Evolutionary conservation across 106 monocot genomes (phyloP).

Genomic region (Dendrobium huoshanense): DNA sequence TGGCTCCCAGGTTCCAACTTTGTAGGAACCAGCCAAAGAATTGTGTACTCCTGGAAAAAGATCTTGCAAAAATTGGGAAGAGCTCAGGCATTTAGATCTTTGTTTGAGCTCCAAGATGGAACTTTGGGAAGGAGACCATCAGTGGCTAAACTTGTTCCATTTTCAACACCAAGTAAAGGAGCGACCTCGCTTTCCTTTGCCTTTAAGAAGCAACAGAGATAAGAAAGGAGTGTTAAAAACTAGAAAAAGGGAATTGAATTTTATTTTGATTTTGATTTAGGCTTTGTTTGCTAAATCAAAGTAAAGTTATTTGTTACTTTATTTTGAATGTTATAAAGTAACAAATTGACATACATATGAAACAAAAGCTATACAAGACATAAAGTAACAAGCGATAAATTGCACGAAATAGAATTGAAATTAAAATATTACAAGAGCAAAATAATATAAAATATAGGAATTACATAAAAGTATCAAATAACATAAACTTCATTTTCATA

Average conservation of each 20-base stretch:
- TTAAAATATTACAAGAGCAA: no score
- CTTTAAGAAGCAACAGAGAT: not conserved
- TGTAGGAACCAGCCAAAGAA: not conserved
- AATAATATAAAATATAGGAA: no score
- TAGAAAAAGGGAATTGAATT: not conserved
- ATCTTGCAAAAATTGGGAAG: not conserved
- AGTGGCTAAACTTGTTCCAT: conserved; percentile 12
- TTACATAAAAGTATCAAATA: no score
- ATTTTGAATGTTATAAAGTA: no score
- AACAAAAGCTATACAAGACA: no score
- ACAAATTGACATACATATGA: no score
- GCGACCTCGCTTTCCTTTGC: conserved; percentile 34
- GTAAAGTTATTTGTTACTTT: no score
- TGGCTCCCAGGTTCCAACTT: not conserved
- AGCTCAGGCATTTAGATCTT: conserved; percentile 44
- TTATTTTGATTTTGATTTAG: not conserved
- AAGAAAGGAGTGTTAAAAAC: not conserved
- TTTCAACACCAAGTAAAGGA: conserved; percentile 34
- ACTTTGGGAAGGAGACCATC: conserved; percentile 14
- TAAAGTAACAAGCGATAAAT: no score
- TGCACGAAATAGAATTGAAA: no score
- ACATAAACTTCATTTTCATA: no score
- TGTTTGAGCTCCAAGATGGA: conserved; percentile 34
- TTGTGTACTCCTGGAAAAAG: not conserved
- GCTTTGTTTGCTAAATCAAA: no score